These are phyloP conservation scores for Aureobasidium sp. DNA, from an alignment of 2,329 filamentous ascomycete genomes.

Conservation along the genomic window DNA sequence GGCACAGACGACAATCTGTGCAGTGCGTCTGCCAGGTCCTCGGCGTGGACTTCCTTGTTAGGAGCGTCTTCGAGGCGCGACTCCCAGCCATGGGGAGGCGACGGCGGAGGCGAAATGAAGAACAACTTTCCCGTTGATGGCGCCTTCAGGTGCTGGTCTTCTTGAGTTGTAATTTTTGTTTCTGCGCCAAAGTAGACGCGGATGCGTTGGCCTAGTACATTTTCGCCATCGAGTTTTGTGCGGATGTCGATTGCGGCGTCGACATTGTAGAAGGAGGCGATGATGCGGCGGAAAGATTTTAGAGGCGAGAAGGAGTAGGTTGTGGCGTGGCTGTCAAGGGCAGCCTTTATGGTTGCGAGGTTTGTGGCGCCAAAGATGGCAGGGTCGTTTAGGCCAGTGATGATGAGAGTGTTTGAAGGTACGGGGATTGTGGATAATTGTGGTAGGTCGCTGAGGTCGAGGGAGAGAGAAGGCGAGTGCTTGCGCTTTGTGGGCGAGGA, in stretches of 20 bases:
- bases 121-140: conserved; percentile 55
- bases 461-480: conserved; percentile 46
- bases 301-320: conserved; percentile 73
- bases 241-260: conserved; percentile 64
- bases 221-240: conserved; percentile 64
- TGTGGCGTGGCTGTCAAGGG: conserved; percentile 60
- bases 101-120: conserved; percentile 58
- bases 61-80: conserved; percentile 54
- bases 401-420: conserved; percentile 74
- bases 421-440: conserved; percentile 62
- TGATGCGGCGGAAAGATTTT: conserved; percentile 73
- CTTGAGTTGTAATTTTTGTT: conserved; percentile 37
- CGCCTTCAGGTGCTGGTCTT: conserved; percentile 40
- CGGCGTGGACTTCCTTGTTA: conserved; percentile 57
- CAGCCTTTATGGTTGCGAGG: conserved; percentile 62
- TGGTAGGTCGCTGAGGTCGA: conserved; percentile 67
- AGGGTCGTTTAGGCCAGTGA: conserved; percentile 67
- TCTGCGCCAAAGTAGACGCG: conserved; percentile 54
- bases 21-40: conserved; percentile 51
- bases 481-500: conserved; percentile 15
- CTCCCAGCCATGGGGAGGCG: conserved; percentile 57
- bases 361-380: conserved; percentile 69
- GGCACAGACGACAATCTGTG: conserved; percentile 33
- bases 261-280: conserved; percentile 66
- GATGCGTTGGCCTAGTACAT: conserved; percentile 60